These are phyloP conservation scores for Chlorella variabilis DNA, from an alignment of 163 green algal species.

Conservation along the genomic window DNA sequence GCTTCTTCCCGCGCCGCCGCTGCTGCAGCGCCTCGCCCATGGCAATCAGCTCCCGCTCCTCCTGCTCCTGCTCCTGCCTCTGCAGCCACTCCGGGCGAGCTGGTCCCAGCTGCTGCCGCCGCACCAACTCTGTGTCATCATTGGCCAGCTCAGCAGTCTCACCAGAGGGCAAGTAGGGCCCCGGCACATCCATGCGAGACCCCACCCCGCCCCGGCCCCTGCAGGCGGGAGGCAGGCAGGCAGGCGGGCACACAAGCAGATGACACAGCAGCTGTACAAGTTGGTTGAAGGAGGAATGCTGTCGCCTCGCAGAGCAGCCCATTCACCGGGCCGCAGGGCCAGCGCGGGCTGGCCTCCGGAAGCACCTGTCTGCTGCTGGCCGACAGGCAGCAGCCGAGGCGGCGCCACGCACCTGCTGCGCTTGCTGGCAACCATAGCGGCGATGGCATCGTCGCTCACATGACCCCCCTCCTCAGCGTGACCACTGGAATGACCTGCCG, in stretches of 20 bases:
- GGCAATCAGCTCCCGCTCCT: neutral
- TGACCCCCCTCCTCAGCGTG: neutral
- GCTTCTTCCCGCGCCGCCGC: neutral
- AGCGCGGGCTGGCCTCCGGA: no score
- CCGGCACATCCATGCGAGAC: slow-evolving; percentile 30
- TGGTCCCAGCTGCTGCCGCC: slow-evolving; percentile 18
- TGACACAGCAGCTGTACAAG: no score
- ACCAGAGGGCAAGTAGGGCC: slow-evolving; percentile 21
- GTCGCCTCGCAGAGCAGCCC: no score
- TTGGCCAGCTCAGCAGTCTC: slow-evolving; percentile 10
- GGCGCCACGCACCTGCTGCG: slow-evolving; percentile 2
- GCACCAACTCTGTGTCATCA: slow-evolving; percentile 20
- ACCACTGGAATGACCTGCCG: neutral
- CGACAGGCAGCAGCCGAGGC: no score
- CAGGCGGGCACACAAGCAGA: no score
- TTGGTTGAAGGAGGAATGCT: no score
- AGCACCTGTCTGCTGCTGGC: no score
- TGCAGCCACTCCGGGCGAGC: slow-evolving; percentile 21
- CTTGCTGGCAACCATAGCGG: slow-evolving; percentile 17
- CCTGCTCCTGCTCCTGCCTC: neutral
- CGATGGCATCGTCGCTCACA: slow-evolving; percentile 14
- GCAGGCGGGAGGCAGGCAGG: neutral
- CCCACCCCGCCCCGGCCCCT: slow-evolving; percentile 38
- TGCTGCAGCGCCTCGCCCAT: neutral
- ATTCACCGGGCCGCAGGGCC: no score